phyloP scores from a whole-genome alignment of 805 yeast species.

The Tetrapisispora namnaoensis region DNA sequence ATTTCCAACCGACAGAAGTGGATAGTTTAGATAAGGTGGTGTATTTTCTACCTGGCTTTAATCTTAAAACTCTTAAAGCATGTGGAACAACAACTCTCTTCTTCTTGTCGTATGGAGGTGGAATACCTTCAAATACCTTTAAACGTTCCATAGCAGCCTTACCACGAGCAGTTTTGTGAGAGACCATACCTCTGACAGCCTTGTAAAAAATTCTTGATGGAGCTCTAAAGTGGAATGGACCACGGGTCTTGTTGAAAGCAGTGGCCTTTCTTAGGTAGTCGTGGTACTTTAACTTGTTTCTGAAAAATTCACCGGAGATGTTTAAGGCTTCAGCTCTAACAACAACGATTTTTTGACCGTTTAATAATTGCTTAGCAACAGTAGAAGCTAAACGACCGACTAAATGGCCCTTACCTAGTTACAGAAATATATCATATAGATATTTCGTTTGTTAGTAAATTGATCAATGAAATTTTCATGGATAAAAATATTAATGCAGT shows the following conservation, averaged over 20 bases:
- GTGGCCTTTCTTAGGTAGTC: conserved; percentile 99
- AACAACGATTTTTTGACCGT: conserved; percentile 95
- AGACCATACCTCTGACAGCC: conserved; percentile 98
- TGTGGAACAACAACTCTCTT: conserved; percentile 99
- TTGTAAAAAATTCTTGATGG: conserved; percentile 99
- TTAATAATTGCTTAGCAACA: conserved; percentile 95
- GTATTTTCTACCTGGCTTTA: conserved; percentile 99
- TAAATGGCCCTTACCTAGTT: conserved; percentile 88
- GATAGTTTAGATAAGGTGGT: conserved; percentile 96
- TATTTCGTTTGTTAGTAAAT: conserved; percentile 8
- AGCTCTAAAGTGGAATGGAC: conserved; percentile 99
- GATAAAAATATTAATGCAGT: not conserved
- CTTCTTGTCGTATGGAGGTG: conserved; percentile 99
- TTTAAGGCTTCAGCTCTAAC: conserved; percentile 96
- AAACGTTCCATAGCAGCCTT: conserved; percentile 99
- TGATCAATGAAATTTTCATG: not conserved
- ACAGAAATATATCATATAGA: not conserved
- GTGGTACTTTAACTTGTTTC: conserved; percentile 99
- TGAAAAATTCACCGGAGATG: conserved; percentile 99
- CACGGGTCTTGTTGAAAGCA: conserved; percentile 96
- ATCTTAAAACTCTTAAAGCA: conserved; percentile 97
- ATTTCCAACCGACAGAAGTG: conserved; percentile 98
- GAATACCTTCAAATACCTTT: conserved; percentile 99
- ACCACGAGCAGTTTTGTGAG: conserved; percentile 99
- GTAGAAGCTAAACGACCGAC: conserved; percentile 98